phyloP scores from a whole-genome alignment of 2,329 filamentous ascomycete genomes.

The Nothophoma quercina region DNA sequence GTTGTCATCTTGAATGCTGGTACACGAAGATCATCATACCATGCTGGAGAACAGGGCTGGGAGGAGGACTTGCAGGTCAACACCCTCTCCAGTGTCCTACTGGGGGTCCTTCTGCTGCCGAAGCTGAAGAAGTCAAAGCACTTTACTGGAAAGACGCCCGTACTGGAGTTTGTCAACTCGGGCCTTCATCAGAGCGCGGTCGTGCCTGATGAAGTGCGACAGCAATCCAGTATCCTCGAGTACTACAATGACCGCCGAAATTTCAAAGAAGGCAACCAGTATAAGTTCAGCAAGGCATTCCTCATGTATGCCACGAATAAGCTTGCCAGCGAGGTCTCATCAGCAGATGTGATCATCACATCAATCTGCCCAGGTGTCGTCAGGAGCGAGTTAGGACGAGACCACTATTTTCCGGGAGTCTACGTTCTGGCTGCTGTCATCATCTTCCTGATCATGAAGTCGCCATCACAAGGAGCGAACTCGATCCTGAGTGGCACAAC shows the following conservation, averaged over 20 bases:
- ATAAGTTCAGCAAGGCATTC: conserved; percentile 46
- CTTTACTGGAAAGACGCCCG: conserved; percentile 29
- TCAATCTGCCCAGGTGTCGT: conserved; percentile 48
- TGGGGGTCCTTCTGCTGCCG: conserved; percentile 60
- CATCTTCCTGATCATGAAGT: conserved; percentile 33
- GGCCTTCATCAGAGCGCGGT: conserved; percentile 39
- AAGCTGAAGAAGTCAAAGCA: conserved; percentile 42
- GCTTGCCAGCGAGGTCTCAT: conserved; percentile 37
- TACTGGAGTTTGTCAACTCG: conserved; percentile 46
- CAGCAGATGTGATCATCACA: conserved; percentile 44
- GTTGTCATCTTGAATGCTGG: conserved; percentile 53
- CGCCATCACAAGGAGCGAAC: conserved; percentile 41
- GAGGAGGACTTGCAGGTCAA: conserved; percentile 64
- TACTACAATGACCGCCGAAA: conserved; percentile 40
- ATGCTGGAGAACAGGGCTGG: conserved; percentile 44
- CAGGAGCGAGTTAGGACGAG: conserved; percentile 40
- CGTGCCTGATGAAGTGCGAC: conserved; percentile 28
- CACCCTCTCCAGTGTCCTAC: conserved; percentile 62
- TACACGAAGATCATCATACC: conserved; percentile 32
- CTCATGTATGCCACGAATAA: conserved; percentile 44
- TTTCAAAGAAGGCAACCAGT: conserved; percentile 37
- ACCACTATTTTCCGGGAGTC: conserved; percentile 39
- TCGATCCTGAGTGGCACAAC: conserved; percentile 44
- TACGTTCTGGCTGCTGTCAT: conserved; percentile 31
- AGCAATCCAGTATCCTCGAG: conserved; percentile 36